Evolutionary conservation across 225 moss, liverwort and hornwort genomes (phyloP), one percentile per base, ranked within the genome.

Genomic region (Straminergon stramineum): DNA sequence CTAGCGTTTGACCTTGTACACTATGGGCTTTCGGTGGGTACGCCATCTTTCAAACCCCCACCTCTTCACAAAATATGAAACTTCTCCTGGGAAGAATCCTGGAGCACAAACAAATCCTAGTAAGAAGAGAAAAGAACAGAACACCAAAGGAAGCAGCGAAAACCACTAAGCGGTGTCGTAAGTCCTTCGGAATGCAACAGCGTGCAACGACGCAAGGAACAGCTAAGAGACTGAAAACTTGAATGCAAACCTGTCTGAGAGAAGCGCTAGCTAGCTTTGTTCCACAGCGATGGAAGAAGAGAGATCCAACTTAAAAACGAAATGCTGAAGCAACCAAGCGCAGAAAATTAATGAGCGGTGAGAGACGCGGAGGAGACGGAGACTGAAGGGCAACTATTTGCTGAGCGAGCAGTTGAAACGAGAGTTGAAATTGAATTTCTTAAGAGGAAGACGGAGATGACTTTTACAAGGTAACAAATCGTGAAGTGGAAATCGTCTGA

Each of bases 1-100:
- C 94, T 55, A 92, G 90, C 43, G 88, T 87, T 88, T 94, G 92
- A 3, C 92, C 94, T 77, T 92, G 94, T 8, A 91, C 91, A 80
- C 77, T 87, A 2, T 75, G 83, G 20, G 60, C 16, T 64, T 91
- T 91, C 70, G 81, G 89, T 14, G 81, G 81, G 70, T 80, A 79
- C 85, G 92, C 92, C 93, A 93, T 93, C 58, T 70, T 69, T 32
- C 78, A 31, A 41, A 48, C 67, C 51, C 69, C 28, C n/a, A n/a
- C 45, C 34, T 45, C 62, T 45, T 56, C 67, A 48, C 48, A 18
- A 48, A n/a, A 67, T 16, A 34, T 45, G 69, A 16, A 63, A 63
- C 41, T 75, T 56, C 67, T 75, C 53, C 32, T n/a, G 6, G 26
- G 52, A 55, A 79, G 53, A 76, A 6, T 43, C 31, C 89, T 83